These are phyloP conservation scores for Globisporangium barbulae DNA, from an alignment of 352 stramenopile species.

Conservation along the genomic window DNA sequence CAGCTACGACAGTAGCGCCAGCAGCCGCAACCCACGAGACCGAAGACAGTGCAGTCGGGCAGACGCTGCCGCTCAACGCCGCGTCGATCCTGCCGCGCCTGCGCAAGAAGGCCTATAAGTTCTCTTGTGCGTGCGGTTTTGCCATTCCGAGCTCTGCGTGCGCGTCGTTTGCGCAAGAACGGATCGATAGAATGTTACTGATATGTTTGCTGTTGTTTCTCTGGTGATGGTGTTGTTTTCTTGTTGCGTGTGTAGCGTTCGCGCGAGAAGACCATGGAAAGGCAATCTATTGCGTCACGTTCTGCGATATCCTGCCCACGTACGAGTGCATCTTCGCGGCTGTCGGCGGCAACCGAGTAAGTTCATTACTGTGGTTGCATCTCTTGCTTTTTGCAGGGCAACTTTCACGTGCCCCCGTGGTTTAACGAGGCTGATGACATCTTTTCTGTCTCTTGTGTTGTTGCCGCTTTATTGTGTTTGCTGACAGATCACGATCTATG, in stretches of 20 bases:
- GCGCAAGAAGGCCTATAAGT: slow-evolving; percentile 22
- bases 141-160: background rate
- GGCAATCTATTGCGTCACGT: slow-evolving; percentile 72
- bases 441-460: background rate
- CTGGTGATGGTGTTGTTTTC: background rate
- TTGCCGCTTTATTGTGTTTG: background rate
- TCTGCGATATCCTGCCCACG: slow-evolving; percentile 61
- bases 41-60: background rate
- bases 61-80: slow-evolving; percentile 13
- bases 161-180: background rate
- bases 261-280: slow-evolving; percentile 71
- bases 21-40: background rate
- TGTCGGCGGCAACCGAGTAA: slow-evolving; percentile 65
- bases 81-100: slow-evolving; percentile 20
- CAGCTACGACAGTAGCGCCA: background rate
- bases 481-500: slow-evolving; percentile 68
- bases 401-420: background rate
- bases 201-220: background rate
- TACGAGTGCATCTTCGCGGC: slow-evolving; percentile 76
- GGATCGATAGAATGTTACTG: background rate
- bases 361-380: slow-evolving; percentile 6
- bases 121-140: slow-evolving; percentile 16
- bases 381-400: background rate
- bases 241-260: slow-evolving; percentile 35
- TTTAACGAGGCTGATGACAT: too few species aligned